Evolutionary conservation across 768 basidiomycete species (phyloP).

Genomic region (Phaffia australis): DNA sequence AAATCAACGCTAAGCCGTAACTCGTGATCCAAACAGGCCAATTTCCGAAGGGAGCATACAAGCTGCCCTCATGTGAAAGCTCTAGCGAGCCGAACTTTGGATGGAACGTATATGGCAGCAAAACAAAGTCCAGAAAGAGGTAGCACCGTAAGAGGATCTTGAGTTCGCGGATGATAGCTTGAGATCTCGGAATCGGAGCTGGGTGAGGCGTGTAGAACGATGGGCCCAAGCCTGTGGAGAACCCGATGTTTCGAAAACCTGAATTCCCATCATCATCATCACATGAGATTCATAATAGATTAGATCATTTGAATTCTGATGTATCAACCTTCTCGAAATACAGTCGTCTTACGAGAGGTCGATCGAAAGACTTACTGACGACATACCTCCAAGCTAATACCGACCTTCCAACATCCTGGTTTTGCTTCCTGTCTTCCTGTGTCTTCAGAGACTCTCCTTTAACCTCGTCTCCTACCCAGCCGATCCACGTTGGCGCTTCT

Average conservation of each 20-base stretch:
- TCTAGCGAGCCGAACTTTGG: slow-evolving; percentile 10
- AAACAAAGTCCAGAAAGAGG: slow-evolving; percentile 15
- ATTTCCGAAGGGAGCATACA: slow-evolving; percentile 13
- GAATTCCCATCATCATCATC: background rate
- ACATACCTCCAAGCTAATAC: slow-evolving; percentile 10
- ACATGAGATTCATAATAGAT: too few relatives aligned
- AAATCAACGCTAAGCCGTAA: background rate
- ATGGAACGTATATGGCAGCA: slow-evolving; percentile 17
- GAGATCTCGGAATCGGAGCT: background rate
- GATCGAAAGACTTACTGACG: background rate
- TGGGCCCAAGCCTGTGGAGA: slow-evolving; percentile 15
- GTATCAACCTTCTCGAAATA: too few relatives aligned
- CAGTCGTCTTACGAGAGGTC: too few relatives aligned
- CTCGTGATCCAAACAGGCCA: slow-evolving; percentile 4
- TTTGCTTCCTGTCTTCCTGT: slow-evolving; percentile 2
- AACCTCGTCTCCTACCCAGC: slow-evolving; percentile 8
- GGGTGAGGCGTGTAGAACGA: slow-evolving; percentile 18
- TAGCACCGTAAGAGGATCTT: slow-evolving; percentile 10
- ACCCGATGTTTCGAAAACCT: slow-evolving; percentile 20
- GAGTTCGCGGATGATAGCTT: slow-evolving; percentile 4
- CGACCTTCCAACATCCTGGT: slow-evolving; percentile 1
- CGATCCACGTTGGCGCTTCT: slow-evolving; percentile 13
- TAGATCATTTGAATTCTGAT: background rate
- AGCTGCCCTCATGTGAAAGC: background rate
- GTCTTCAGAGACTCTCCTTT: background rate